phyloP scores from a whole-genome alignment of 306 rosid species.

The Vigna mungo region DNA sequence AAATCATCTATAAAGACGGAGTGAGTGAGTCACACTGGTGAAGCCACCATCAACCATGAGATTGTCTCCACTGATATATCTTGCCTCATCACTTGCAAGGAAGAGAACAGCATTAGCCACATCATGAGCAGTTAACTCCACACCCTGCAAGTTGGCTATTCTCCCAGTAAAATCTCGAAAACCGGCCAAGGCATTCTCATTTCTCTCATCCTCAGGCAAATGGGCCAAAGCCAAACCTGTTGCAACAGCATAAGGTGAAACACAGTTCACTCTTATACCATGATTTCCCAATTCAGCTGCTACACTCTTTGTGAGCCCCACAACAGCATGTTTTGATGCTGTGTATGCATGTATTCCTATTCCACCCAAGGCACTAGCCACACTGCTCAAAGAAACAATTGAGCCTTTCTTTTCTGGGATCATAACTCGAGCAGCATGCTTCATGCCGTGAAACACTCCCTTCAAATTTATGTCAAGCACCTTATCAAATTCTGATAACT shows the following conservation, averaged over 20 bases:
- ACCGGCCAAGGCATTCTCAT: conserved; percentile 55
- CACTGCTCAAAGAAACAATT: conserved; percentile 72
- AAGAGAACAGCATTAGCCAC: conserved; percentile 88
- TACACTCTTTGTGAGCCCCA: conserved; percentile 80
- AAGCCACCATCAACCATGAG: conserved; percentile 86
- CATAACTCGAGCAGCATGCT: conserved; percentile 61
- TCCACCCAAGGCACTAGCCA: conserved; percentile 60
- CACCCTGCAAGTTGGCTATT: conserved; percentile 78
- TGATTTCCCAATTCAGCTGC: conserved; percentile 79
- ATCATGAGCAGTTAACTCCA: conserved; percentile 63
- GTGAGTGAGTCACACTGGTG: conserved; percentile 55
- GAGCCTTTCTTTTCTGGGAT: conserved; percentile 78
- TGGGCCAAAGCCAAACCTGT: conserved; percentile 72
- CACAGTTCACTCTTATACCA: conserved; percentile 68
- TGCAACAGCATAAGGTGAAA: conserved; percentile 66
- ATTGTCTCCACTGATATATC: conserved; percentile 75
- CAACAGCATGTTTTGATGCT: conserved; percentile 80
- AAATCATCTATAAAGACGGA: conserved; percentile 66
- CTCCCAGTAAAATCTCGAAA: conserved; percentile 51
- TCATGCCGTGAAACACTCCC: conserved; percentile 77
- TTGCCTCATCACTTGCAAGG: conserved; percentile 82
- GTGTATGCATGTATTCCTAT: conserved; percentile 74
- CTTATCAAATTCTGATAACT: conserved; percentile 72
- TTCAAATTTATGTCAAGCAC: conserved; percentile 71
- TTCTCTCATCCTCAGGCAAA: conserved; percentile 73